phyloP scores from a whole-genome alignment of 1,284 basidiomycete genomes.

The Boletus semigastroideus region DNA sequence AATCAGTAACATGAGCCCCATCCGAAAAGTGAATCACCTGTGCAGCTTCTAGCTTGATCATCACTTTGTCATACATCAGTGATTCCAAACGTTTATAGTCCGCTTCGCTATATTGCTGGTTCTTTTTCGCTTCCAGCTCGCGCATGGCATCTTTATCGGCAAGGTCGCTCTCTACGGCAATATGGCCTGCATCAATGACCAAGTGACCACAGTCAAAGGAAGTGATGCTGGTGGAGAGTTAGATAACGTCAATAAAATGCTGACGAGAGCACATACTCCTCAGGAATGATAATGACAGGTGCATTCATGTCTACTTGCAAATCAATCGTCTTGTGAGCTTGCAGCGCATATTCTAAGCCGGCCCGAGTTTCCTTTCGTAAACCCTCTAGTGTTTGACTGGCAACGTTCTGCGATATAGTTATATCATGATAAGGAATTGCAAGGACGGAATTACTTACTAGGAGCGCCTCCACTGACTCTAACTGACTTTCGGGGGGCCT shows the following conservation, averaged over 20 bases:
- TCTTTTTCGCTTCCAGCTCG: constrained; percentile 83
- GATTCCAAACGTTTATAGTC: constrained; percentile 90
- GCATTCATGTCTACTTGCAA: constrained; percentile 96
- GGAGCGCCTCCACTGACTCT: constrained; percentile 89
- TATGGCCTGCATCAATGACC: constrained; percentile 96
- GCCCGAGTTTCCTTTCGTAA: constrained; percentile 94
- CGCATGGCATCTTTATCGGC: constrained; percentile 83
- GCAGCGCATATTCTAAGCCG: constrained; percentile 91
- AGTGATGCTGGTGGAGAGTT: constrained; percentile 58
- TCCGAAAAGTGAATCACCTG: constrained; percentile 55
- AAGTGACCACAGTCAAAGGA: constrained; percentile 81
- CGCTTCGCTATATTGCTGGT: constrained; percentile 84
- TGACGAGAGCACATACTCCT: constrained; percentile 59
- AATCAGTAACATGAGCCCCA: constrained; percentile 1
- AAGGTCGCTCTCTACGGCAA: constrained; percentile 88
- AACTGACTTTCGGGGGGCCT: constrained; percentile 94
- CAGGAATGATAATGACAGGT: constrained; percentile 96
- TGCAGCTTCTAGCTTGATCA: constrained; percentile 83
- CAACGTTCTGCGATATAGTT: constrained; percentile 65
- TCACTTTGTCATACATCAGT: constrained; percentile 95
- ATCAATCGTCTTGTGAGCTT: constrained; percentile 94
- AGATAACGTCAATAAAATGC: constrained; percentile 8
- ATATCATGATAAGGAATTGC: background rate
- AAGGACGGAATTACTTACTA: constrained; percentile 47
- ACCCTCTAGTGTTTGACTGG: constrained; percentile 93